Evolutionary conservation across 176 grass and related monocot species (phyloP).

Genomic region (Hyparrhenia diplandra): DNA sequence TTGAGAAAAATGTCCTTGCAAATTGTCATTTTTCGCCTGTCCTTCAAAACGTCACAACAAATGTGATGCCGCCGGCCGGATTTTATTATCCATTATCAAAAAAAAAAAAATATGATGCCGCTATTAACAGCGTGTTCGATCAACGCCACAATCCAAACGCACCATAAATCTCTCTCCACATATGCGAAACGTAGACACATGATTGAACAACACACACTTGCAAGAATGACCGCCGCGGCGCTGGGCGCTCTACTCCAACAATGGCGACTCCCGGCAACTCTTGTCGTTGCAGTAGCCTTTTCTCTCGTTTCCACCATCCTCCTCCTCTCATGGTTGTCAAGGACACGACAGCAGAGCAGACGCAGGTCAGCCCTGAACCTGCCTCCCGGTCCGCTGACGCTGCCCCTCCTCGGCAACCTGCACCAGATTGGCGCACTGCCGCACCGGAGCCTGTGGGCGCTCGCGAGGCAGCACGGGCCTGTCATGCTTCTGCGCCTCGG

Average conservation of each 20-base stretch:
- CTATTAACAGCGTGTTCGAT: too few species aligned
- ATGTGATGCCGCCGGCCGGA: too few species aligned
- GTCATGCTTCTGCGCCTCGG: constrained; percentile 49
- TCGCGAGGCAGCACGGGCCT: constrained; percentile 31
- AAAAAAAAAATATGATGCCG: too few species aligned
- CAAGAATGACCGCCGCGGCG: neutral
- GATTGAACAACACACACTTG: neutral
- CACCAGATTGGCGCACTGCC: constrained; percentile 41
- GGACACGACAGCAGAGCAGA: neutral
- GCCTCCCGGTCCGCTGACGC: constrained; percentile 33
- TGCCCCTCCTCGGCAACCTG: constrained; percentile 43
- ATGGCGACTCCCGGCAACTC: neutral
- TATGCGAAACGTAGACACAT: too few species aligned
- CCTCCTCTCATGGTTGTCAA: neutral
- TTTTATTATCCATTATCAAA: too few species aligned
- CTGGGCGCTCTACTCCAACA: neutral
- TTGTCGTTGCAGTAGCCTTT: neutral
- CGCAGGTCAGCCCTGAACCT: neutral
- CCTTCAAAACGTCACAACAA: too few species aligned
- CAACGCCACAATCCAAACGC: too few species aligned
- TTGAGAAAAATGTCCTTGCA: too few species aligned
- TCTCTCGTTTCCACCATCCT: neutral
- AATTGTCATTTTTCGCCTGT: too few species aligned
- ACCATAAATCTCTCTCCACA: too few species aligned
- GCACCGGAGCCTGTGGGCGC: constrained; percentile 32